These are phyloP conservation scores for Thermothelomyces thermophilus DNA, from an alignment of 2,329 filamentous ascomycete genomes.

Conservation along the genomic window DNA sequence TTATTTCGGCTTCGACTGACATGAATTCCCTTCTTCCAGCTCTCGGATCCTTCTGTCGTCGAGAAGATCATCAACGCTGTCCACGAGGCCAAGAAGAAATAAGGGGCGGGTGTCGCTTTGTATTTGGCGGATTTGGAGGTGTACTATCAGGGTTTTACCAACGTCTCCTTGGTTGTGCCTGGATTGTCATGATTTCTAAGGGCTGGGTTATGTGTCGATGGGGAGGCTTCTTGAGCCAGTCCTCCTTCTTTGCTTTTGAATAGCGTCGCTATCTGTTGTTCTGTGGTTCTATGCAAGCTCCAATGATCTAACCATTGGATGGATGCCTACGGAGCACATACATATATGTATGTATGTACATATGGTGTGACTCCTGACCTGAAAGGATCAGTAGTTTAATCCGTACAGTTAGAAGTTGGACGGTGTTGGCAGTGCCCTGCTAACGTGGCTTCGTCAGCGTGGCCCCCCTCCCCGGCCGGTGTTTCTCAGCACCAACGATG, in stretches of 20 bases:
- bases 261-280: not conserved
- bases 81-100: slow-evolving; percentile 54
- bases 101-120: slow-evolving; percentile 19
- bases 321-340: not conserved
- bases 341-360: no score
- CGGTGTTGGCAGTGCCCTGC: no score
- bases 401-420: no score
- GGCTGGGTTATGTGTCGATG: not conserved
- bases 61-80: slow-evolving; percentile 82
- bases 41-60: slow-evolving; percentile 85
- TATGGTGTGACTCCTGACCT: no score
- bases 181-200: not conserved
- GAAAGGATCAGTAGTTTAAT: no score
- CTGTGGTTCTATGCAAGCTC: not conserved
- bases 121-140: not conserved
- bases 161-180: slow-evolving; percentile 3
- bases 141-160: slow-evolving; percentile 15
- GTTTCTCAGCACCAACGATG: no score
- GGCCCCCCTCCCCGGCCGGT: no score
- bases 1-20: slow-evolving; percentile 16
- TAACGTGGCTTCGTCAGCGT: no score
- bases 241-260: not conserved
- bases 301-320: not conserved
- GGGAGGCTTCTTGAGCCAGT: not conserved
- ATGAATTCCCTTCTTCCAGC: slow-evolving; percentile 38